Conservation (phyloP, 2,329 filamentous ascomycete genomes). For the Claviceps arundinis region DNA sequence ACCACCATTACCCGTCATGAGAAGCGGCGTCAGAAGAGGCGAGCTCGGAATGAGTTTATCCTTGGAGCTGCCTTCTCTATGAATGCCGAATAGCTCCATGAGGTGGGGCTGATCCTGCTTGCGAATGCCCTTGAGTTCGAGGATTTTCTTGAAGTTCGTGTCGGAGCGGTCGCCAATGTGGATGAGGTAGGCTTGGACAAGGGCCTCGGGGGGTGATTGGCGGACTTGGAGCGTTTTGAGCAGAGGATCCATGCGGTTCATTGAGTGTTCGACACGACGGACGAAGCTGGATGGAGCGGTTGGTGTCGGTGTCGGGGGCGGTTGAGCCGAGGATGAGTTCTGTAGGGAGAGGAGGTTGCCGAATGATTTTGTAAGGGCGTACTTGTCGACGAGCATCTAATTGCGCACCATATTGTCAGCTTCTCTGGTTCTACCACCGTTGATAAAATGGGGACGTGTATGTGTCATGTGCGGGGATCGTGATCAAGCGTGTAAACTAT, state of each 20-base stretch:
- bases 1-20: slow-evolving; percentile 24
- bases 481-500: neutral
- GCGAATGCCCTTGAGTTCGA: slow-evolving; percentile 87
- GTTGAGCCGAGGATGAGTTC: slow-evolving; percentile 30
- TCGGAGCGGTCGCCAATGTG: slow-evolving; percentile 92
- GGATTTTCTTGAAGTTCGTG: slow-evolving; percentile 87
- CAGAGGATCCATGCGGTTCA: slow-evolving; percentile 78
- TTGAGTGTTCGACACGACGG: slow-evolving; percentile 73
- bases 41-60: slow-evolving; percentile 58
- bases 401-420: neutral
- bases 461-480: neutral
- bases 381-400: slow-evolving; percentile 91
- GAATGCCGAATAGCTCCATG: slow-evolving; percentile 69
- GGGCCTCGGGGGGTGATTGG: slow-evolving; percentile 76
- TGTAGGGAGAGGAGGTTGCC: slow-evolving; percentile 55
- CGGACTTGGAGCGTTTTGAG: slow-evolving; percentile 95
- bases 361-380: slow-evolving; percentile 71
- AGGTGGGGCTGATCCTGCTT: slow-evolving; percentile 72
- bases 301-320: slow-evolving; percentile 8
- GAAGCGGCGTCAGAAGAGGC: slow-evolving; percentile 56
- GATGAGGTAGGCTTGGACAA: slow-evolving; percentile 95
- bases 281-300: slow-evolving; percentile 50
- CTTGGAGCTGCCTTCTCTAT: slow-evolving; percentile 63
- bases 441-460: neutral
- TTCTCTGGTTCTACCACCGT: neutral